phyloP scores from a whole-genome alignment of 805 yeast species.

The Saccharomyces eubayanus region DNA sequence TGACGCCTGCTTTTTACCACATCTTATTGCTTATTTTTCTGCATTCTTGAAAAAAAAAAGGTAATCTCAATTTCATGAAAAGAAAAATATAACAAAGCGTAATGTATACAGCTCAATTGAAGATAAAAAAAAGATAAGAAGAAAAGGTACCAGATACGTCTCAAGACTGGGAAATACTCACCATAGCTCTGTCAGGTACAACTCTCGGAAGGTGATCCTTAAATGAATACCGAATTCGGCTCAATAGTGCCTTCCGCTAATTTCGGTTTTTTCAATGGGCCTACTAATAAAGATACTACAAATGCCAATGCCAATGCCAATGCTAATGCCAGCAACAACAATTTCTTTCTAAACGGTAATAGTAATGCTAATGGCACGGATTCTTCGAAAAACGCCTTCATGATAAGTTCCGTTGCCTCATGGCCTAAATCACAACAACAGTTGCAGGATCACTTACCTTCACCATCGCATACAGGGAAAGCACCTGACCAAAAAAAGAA shows the following conservation, averaged over 20 bases:
- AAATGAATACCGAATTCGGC: slow-evolving; percentile 17
- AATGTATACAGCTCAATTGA: background rate
- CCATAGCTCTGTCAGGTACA: background rate
- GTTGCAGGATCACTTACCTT: background rate
- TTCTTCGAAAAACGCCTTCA: slow-evolving; percentile 2
- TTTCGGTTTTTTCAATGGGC: slow-evolving; percentile 11
- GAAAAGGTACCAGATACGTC: background rate
- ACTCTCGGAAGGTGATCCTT: background rate
- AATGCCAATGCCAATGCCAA: slow-evolving; percentile 2
- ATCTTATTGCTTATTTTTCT: background rate
- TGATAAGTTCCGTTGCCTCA: background rate
- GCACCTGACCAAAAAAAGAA: background rate
- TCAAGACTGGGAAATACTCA: background rate
- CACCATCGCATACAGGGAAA: background rate
- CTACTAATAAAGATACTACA: slow-evolving; percentile 4
- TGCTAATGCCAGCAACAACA: slow-evolving; percentile 2
- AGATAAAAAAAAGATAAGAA: background rate
- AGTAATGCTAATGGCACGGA: slow-evolving; percentile 2
- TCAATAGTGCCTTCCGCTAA: slow-evolving; percentile 12
- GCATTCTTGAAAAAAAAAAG: background rate
- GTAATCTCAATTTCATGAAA: background rate
- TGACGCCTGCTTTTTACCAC: background rate
- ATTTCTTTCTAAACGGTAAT: slow-evolving; percentile 4
- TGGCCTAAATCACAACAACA: slow-evolving; percentile 2
- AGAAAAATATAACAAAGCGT: background rate